phyloP scores from a whole-genome alignment of 1,139 yeast genomes.

The Saccharomyces uvarum region DNA sequence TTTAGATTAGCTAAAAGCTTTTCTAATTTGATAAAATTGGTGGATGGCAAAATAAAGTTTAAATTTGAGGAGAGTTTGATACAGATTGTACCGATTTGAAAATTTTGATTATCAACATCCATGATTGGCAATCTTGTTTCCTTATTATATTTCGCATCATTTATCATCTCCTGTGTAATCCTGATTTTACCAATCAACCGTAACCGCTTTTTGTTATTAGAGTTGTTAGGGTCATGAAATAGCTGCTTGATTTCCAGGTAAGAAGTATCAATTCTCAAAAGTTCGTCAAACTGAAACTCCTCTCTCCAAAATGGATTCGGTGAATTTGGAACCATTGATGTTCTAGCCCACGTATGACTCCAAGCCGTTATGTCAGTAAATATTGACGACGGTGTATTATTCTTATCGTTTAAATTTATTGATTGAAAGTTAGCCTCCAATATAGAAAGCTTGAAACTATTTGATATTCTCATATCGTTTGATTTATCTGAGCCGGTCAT shows the following conservation, averaged over 20 bases:
- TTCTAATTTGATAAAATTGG: slow-evolving; percentile 53
- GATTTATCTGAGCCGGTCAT: slow-evolving; percentile 25
- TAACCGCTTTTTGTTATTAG: slow-evolving; percentile 26
- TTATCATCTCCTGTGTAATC: slow-evolving; percentile 48
- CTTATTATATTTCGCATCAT: slow-evolving; percentile 25
- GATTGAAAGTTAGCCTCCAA: slow-evolving; percentile 53
- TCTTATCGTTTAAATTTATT: neutral
- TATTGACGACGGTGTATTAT: slow-evolving; percentile 33
- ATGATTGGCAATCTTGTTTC: slow-evolving; percentile 33
- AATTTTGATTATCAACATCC: slow-evolving; percentile 19
- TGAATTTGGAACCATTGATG: slow-evolving; percentile 48
- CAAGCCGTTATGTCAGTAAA: slow-evolving; percentile 61
- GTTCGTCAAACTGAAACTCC: slow-evolving; percentile 47
- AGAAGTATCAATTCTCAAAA: slow-evolving; percentile 44
- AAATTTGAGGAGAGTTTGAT: slow-evolving; percentile 49
- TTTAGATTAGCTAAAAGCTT: slow-evolving; percentile 44
- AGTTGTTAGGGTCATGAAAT: slow-evolving; percentile 41
- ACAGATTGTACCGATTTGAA: slow-evolving; percentile 50
- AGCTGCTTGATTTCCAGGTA: slow-evolving; percentile 32
- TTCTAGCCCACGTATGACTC: slow-evolving; percentile 64
- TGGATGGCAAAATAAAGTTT: slow-evolving; percentile 53
- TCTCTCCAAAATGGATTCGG: slow-evolving; percentile 68
- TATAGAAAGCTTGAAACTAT: slow-evolving; percentile 48
- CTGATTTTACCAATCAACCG: slow-evolving; percentile 46
- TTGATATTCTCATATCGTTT: slow-evolving; percentile 42